phyloP scores from a whole-genome alignment of 257 asterid genomes.

The Euphrasia confusa region DNA sequence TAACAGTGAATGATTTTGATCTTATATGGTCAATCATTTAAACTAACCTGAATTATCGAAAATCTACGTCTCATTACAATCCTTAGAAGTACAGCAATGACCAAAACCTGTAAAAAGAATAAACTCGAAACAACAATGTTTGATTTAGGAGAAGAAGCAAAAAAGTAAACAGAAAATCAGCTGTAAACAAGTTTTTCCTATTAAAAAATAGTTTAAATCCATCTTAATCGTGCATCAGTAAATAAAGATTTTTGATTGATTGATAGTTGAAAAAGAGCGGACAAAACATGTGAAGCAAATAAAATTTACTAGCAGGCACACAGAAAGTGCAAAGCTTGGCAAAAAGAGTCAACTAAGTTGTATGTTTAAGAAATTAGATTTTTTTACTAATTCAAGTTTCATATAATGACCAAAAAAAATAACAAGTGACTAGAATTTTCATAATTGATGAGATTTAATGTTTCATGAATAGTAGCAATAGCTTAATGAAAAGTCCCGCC shows the following conservation, averaged over 20 bases:
- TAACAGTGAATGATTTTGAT: slow-evolving; percentile 6
- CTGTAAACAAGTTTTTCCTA: slow-evolving; percentile 12
- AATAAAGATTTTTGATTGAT: slow-evolving; percentile 14
- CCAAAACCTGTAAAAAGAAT: slow-evolving; percentile 68
- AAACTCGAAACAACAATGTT: background rate
- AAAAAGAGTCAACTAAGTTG: slow-evolving; percentile 8
- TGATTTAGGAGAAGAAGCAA: background rate
- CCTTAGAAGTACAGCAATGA: slow-evolving; percentile 87
- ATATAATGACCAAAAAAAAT: slow-evolving; percentile 5
- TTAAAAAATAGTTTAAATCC: slow-evolving; percentile 21
- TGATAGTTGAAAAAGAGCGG: slow-evolving; percentile 2
- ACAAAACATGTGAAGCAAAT: background rate
- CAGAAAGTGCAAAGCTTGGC: background rate
- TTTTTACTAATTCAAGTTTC: background rate
- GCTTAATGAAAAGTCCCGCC: slow-evolving; percentile 17
- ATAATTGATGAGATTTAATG: slow-evolving; percentile 20
- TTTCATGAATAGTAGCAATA: background rate
- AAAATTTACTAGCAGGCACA: slow-evolving; percentile 5
- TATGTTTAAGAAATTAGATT: slow-evolving; percentile 4
- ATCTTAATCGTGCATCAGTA: slow-evolving; percentile 18
- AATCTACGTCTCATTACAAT: slow-evolving; percentile 84
- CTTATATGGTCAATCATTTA: slow-evolving; percentile 8
- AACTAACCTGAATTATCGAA: slow-evolving; percentile 89
- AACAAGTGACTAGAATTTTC: slow-evolving; percentile 8
- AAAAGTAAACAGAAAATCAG: slow-evolving; percentile 4